phyloP scores from a whole-genome alignment of 2,329 filamentous ascomycete genomes.

The Elsinoe fawcettii region DNA sequence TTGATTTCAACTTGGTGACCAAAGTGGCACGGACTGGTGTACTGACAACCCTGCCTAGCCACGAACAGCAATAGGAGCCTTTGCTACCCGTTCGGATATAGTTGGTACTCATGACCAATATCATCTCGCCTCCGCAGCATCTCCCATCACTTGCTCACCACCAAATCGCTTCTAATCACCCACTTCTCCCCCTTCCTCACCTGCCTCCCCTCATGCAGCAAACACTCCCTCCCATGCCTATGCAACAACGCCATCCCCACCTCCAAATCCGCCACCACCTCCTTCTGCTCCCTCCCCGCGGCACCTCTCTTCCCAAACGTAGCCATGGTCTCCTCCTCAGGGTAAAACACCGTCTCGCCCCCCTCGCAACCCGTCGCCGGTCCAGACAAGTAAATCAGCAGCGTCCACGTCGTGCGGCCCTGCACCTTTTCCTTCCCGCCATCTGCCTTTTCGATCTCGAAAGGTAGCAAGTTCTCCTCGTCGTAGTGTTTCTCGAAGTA shows the following conservation, averaged over 20 bases:
- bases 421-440: conserved; percentile 31
- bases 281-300: conserved; percentile 24
- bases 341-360: conserved; percentile 89
- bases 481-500: conserved; percentile 95
- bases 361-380: conserved; percentile 66
- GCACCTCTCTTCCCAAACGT: conserved; percentile 16
- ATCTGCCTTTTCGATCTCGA: conserved; percentile 46
- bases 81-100: too few species aligned
- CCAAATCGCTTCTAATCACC: conserved; percentile 79
- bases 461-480: conserved; percentile 56
- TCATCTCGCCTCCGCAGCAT: too few species aligned
- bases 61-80: too few species aligned
- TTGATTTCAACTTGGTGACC: too few species aligned
- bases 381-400: conserved; percentile 79
- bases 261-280: conserved; percentile 65
- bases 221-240: conserved; percentile 80
- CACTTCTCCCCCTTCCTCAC: conserved; percentile 80
- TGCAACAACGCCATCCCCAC: conserved; percentile 82
- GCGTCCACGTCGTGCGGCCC: conserved; percentile 79
- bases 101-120: too few species aligned
- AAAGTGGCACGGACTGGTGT: too few species aligned
- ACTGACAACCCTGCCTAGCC: too few species aligned
- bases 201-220: conserved; percentile 79
- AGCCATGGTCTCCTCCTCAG: conserved; percentile 40
- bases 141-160: conserved; percentile 46